phyloP scores from a whole-genome alignment of 73 alveolate genomes.

The Paramecium sonneborni region DNA sequence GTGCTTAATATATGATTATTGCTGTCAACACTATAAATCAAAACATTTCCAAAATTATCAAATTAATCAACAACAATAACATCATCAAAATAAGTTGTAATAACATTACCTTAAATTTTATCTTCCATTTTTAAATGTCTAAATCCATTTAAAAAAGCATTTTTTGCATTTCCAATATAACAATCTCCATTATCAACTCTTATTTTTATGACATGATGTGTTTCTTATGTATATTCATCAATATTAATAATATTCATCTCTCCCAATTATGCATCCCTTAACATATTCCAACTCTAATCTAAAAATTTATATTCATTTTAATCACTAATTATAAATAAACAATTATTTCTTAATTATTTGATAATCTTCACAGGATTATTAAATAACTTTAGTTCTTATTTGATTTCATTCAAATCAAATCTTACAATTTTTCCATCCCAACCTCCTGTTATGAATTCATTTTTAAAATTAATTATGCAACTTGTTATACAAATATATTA shows the following conservation, averaged over 20 bases:
- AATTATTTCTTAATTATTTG: not conserved
- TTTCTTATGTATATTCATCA: not conserved
- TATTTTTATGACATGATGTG: not conserved
- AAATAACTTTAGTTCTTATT: not conserved
- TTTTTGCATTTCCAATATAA: not conserved
- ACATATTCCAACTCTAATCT: not conserved
- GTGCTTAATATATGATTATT: not conserved
- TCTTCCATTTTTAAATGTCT: not conserved
- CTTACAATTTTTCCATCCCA: not conserved
- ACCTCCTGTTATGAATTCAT: slow-evolving; percentile 13
- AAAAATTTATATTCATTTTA: not conserved
- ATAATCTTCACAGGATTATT: not conserved
- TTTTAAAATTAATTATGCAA: not conserved
- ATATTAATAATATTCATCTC: not conserved
- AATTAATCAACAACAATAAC: not conserved
- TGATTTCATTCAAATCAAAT: not conserved
- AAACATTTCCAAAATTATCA: not conserved
- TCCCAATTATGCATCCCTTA: not conserved
- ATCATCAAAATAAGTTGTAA: slow-evolving; percentile 19
- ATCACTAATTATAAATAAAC: not conserved
- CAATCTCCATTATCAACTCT: slow-evolving; percentile 20
- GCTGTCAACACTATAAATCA: not conserved
- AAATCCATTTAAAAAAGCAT: not conserved
- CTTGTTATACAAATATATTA: not conserved
- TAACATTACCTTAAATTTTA: not conserved